These are phyloP conservation scores for Claviceps citrina DNA, from an alignment of 2,329 filamentous ascomycete species.

Conservation along the genomic window DNA sequence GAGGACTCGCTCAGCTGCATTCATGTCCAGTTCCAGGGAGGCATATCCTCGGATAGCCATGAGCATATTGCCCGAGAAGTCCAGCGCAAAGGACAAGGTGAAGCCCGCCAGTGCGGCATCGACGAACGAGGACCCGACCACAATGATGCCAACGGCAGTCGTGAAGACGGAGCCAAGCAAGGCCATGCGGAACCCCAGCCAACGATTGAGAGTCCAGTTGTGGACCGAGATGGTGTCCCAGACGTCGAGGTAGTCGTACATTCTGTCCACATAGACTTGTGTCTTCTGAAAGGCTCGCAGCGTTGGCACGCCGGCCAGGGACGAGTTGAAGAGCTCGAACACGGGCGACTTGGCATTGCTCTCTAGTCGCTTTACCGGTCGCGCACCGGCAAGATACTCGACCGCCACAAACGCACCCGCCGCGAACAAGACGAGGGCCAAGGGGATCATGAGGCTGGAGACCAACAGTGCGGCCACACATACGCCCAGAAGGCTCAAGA, in stretches of 20 bases:
- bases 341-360: constrained; percentile 64
- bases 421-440: constrained; percentile 42
- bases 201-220: constrained; percentile 58
- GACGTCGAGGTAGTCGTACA: constrained; percentile 54
- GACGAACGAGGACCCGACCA: constrained; percentile 45
- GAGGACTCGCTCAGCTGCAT: constrained; percentile 58
- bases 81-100: constrained; percentile 56
- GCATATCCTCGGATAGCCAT: constrained; percentile 54
- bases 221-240: constrained; percentile 52
- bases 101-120: constrained; percentile 61
- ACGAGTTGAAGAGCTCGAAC: constrained; percentile 64
- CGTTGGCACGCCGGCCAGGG: constrained; percentile 56
- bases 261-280: constrained; percentile 49
- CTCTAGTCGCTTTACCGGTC: constrained; percentile 64
- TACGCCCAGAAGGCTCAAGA: constrained; percentile 48
- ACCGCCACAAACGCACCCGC: constrained; percentile 43
- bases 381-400: constrained; percentile 52
- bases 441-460: constrained; percentile 48
- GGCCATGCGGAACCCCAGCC: constrained; percentile 60
- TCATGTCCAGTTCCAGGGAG: constrained; percentile 63
- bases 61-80: constrained; percentile 49
- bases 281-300: constrained; percentile 62
- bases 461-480: constrained; percentile 53
- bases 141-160: constrained; percentile 46
- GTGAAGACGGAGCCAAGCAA: constrained; percentile 55